Evolutionary conservation across 345 rosid species (phyloP).

Genomic region (Gossypium thurberi): DNA sequence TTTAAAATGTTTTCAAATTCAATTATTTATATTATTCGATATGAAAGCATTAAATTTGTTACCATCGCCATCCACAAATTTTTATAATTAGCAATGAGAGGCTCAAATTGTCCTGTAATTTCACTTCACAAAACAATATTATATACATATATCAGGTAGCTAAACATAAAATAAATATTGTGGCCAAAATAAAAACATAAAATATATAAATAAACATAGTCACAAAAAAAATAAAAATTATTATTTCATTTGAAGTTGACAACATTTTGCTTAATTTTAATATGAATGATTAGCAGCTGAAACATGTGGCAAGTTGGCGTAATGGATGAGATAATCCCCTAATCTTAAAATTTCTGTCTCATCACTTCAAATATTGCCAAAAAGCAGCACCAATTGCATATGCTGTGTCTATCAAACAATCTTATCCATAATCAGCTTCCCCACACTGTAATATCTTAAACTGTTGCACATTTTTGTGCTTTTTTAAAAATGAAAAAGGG

Average conservation of each 20-base stretch:
- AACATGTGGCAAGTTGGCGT: not conserved
- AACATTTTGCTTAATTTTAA: too few relatives aligned
- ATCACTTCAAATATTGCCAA: too few relatives aligned
- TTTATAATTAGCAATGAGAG: not conserved
- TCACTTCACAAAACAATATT: not conserved
- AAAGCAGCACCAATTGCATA: not conserved
- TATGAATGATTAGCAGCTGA: not conserved
- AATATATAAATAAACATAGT: too few relatives aligned
- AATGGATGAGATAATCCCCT: not conserved
- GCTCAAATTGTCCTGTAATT: not conserved
- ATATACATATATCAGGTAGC: too few relatives aligned
- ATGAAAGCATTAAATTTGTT: not conserved
- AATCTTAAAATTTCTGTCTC: not conserved
- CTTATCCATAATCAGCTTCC: not conserved
- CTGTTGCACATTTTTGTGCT: too few relatives aligned
- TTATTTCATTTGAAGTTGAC: too few relatives aligned
- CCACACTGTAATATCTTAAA: too few relatives aligned
- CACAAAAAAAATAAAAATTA: too few relatives aligned
- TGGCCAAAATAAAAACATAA: too few relatives aligned
- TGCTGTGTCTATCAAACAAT: not conserved
- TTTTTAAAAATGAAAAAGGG: too few relatives aligned
- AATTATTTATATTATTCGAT: not conserved
- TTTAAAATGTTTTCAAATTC: not conserved
- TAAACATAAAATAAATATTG: not conserved
- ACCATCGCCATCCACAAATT: not conserved